Percentiles rank a stretch among this genome's conserved stretches.
Evolutionary conservation across 768 basidiomycete genomes (phyloP).

Genomic region (Kwoniella shandongensis): DNA sequence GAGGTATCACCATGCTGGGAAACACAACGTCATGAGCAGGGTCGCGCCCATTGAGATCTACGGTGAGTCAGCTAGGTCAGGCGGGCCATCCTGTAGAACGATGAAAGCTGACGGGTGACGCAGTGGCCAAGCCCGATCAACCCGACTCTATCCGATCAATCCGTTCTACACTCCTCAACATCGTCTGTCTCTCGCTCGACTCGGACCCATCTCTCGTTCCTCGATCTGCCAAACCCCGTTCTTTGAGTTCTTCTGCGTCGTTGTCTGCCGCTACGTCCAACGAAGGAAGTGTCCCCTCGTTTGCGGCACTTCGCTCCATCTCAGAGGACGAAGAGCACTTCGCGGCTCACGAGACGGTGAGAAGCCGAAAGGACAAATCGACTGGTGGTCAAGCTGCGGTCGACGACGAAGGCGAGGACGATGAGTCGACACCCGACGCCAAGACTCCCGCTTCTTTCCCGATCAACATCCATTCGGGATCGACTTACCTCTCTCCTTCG

Average conservation of each 20-base stretch:
- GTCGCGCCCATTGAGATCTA: conserved; percentile 85
- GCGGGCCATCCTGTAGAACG: no score
- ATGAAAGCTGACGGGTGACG: background rate
- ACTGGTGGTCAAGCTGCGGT: background rate
- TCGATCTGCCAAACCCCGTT: conserved; percentile 51
- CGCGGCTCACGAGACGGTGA: background rate
- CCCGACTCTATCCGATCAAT: conserved; percentile 66
- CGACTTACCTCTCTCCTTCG: background rate
- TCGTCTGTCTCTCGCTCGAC: conserved; percentile 84
- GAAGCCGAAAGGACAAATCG: background rate
- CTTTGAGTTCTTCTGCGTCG: conserved; percentile 40
- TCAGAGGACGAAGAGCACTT: background rate
- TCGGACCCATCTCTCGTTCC: conserved; percentile 80
- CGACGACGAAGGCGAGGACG: conserved; percentile 14
- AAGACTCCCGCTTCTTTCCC: background rate
- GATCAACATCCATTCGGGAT: background rate
- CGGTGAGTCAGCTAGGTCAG: conserved; percentile 61
- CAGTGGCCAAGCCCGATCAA: conserved; percentile 69
- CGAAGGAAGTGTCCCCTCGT: background rate
- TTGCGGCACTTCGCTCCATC: conserved; percentile 9
- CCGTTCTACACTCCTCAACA: conserved; percentile 65
- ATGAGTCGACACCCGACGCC: background rate
- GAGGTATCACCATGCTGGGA: conserved; percentile 82
- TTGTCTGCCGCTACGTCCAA: conserved; percentile 5
- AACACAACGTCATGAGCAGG: conserved; percentile 89